Evolutionary conservation across 2,329 filamentous ascomycete species (phyloP), one percentile per base, ranked within the genome.

Genomic region (Hymenoscyphus occultus): DNA sequence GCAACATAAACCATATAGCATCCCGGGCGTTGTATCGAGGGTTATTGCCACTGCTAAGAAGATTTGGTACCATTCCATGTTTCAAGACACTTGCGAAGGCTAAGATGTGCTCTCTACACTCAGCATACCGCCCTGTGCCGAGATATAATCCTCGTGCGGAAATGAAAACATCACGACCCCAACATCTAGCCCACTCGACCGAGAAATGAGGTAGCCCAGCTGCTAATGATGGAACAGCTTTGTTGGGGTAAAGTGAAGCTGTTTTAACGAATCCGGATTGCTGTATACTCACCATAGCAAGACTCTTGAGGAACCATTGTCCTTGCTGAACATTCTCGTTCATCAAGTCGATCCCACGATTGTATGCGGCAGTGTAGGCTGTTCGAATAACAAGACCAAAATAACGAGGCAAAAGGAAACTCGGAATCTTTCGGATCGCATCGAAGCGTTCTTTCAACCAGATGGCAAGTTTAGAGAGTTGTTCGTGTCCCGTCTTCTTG

Each of bases 161-260:
- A 69, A 99, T 99, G 77, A 97, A 98, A 13, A 97, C 92, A 76
- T 99, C 95, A 64, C 95, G 89, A 7, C 96, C 95, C 95, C 95
- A 99, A 77, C 94, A 97, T 72, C 95, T 86, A 60, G 94, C 93
- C 93, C 95, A 99, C 72, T 93, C 90, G 9, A 91, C 90, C 0
- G 95, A 86, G 75, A 99, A 99, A 77, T 99, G 95, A 42, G 95
- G 95, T 58, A 99, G 80, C 16, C 95, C 95, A 39, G 95, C 95
- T 19, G 95, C 94, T 71, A 99, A 83, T 59, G 90, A 94, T 1
- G 94, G 92, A 0, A 97, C 93, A 22, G 85, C 81, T 76, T 92
- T 94, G 70, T 88, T 85, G 0, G 95, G 94, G 84, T 92, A 97
- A 12, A 99, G 80, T 0, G 94, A 98, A 2, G 90, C 93, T 13